Base-by-base conservation (phyloP, 768 basidiomycete genomes). In the Calocybe indica region DNA sequence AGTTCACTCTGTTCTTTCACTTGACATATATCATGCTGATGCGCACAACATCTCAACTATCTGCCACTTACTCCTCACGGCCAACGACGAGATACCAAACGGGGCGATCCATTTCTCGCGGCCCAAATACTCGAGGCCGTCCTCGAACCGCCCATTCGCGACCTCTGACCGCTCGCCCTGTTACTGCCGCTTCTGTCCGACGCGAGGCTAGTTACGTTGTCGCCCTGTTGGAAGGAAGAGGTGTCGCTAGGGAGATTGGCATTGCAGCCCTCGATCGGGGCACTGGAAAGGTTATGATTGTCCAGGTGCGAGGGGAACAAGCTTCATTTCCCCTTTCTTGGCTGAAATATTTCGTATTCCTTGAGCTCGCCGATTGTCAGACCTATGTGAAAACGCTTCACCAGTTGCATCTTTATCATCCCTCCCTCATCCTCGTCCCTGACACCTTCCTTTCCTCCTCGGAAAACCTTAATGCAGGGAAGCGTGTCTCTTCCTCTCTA, bases 361-460 rank as follows among this genome's bases (percentile, higher is more conserved):
- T 14, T 34, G 43, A 94, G 89, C 73, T 92, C 30, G 80, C 85
- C 33, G 93, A 96, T 59, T 85, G 85, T 49, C 82, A 88, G 47
- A 92, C 92, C 10, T 94, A 92, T 53, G 83, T 91, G 50, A 92
- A 92, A 63, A 88, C 89, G 0, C 64, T 92, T 13, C 88, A 92
- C 58, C 89, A 92, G 52, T 82, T 92, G 80, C 82, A 88, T 56
- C 62, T 90, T 7, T 85, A 92, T 54, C 70, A 67, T 5, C 92
- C 92, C 0, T 71, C 65, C 8, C 68, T 84, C 15, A 72, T 95
- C 34, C 72, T 95, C 12, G 79, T 94, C 14, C 91, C 91, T 2
- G 89, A 93, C 59, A 92, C 86, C 0, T 89, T 85, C 59, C 57
- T 90, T 33, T 79, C 83, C 11, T 57, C 75, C 0, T 60, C 73